Conservation (phyloP, 192 early-diverging fungal species). For the Podila horticola region DNA sequence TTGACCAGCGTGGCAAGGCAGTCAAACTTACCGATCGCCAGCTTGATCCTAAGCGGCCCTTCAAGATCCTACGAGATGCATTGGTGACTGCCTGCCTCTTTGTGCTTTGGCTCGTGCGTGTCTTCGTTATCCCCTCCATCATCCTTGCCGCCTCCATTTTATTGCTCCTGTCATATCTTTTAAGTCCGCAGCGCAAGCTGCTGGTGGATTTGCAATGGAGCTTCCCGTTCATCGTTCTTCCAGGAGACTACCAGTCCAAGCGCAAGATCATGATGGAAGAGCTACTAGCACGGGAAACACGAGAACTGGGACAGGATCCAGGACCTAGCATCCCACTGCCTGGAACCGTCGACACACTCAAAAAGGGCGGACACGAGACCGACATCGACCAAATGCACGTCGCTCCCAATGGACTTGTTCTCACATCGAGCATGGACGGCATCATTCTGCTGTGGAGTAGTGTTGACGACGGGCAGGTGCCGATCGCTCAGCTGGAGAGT, state of each 20-base stretch:
- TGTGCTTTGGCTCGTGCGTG: conserved; percentile 37
- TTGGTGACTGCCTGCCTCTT: conserved; percentile 29
- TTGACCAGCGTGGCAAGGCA: neutral
- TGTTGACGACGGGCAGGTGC: neutral
- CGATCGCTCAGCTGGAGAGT: conserved; percentile 20
- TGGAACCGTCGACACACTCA: conserved; percentile 37
- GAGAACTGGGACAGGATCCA: conserved; percentile 27
- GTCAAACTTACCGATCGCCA: neutral
- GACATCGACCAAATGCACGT: conserved; percentile 51
- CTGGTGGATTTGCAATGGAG: conserved; percentile 50
- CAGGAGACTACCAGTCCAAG: conserved; percentile 49
- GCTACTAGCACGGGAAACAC: conserved; percentile 35
- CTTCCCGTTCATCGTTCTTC: conserved; percentile 46
- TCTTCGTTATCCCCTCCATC: conserved; percentile 46
- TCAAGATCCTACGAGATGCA: conserved; percentile 22
- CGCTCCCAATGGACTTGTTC: conserved; percentile 9
- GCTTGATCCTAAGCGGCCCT: conserved; percentile 31
- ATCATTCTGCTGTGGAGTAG: conserved; percentile 29
- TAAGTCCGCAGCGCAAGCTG: conserved; percentile 47
- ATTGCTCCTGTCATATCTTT: conserved; percentile 32
- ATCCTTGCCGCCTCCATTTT: conserved; percentile 40
- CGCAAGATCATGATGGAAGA: conserved; percentile 50
- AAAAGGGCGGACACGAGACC: conserved; percentile 26
- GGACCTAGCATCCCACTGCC: conserved; percentile 22
- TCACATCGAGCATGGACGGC: conserved; percentile 47